Percentiles rank a stretch among this genome's conserved stretches.
These are phyloP conservation scores for Breynia disticha DNA, from an alignment of 441 rosid genomes.

Conservation along the genomic window DNA sequence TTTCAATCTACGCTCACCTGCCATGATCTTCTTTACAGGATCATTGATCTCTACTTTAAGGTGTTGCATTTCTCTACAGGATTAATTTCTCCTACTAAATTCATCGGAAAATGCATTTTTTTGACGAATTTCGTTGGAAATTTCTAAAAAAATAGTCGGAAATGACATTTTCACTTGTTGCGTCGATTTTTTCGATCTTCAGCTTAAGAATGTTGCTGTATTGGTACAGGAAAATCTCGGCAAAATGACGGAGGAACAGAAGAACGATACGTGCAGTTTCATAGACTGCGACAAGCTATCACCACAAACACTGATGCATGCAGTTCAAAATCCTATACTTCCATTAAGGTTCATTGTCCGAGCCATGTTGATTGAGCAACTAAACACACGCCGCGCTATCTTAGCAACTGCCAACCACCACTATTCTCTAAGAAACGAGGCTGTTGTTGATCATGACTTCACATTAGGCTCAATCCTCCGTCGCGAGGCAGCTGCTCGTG, in stretches of 20 bases:
- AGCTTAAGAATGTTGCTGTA: too few relatives aligned
- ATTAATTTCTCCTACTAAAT: too few relatives aligned
- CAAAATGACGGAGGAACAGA: conserved; percentile 53
- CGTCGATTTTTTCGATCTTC: too few relatives aligned
- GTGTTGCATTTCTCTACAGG: conserved; percentile 19
- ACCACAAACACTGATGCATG: conserved; percentile 48
- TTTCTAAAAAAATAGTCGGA: too few relatives aligned
- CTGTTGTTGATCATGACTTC: conserved; percentile 7
- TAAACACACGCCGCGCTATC: conserved; percentile 58
- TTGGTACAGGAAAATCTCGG: conserved; percentile 37
- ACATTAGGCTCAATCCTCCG: conserved; percentile 63
- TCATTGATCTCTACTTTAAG: conserved; percentile 60
- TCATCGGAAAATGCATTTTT: too few relatives aligned
- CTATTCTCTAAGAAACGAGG: not conserved
- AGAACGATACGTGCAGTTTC: conserved; percentile 41
- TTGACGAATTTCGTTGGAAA: too few relatives aligned
- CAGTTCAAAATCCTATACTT: conserved; percentile 73
- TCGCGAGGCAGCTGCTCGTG: conserved; percentile 47
- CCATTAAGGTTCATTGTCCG: conserved; percentile 71
- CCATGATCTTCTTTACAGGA: conserved; percentile 58
- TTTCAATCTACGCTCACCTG: conserved; percentile 36
- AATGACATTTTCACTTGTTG: too few relatives aligned
- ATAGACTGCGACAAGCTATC: conserved; percentile 78
- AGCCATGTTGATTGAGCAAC: conserved; percentile 77
- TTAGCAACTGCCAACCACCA: conserved; percentile 17